These are phyloP conservation scores for Fusarium multiceps DNA, from an alignment of 2,329 filamentous ascomycete genomes.

Conservation along the genomic window DNA sequence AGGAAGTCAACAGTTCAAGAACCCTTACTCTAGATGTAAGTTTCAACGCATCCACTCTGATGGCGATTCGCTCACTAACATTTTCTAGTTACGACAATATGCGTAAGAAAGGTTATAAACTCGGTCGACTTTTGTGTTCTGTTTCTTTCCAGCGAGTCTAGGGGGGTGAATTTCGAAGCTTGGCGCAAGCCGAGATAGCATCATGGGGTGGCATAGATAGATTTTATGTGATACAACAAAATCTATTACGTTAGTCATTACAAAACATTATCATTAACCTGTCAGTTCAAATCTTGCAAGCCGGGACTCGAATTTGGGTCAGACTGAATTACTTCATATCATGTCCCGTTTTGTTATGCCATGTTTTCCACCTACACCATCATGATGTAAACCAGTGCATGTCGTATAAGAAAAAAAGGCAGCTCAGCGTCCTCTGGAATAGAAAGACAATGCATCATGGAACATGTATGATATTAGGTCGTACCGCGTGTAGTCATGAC, in stretches of 20 bases:
- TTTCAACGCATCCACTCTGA: slow-evolving; percentile 28
- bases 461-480: not conserved
- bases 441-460: not conserved
- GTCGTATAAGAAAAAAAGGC: not conserved
- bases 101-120: slow-evolving; percentile 38
- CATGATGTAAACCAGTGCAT: not conserved
- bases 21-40: slow-evolving; percentile 96
- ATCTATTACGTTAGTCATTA: slow-evolving; percentile 6
- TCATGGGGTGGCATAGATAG: slow-evolving; percentile 1
- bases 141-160: slow-evolving; percentile 12
- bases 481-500: not conserved
- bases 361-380: not conserved
- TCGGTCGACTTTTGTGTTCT: not conserved
- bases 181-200: slow-evolving; percentile 5
- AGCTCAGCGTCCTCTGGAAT: not conserved
- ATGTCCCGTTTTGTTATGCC: not conserved
- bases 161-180: slow-evolving; percentile 11
- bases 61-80: slow-evolving; percentile 13
- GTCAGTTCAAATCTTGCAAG: not conserved
- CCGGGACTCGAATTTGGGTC: too few species aligned
- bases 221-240: slow-evolving; percentile 18
- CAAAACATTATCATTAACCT: not conserved
- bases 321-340: not conserved
- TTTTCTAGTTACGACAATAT: slow-evolving; percentile 50
- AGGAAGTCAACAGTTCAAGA: slow-evolving; percentile 90